Evolutionary conservation across 2,329 filamentous ascomycete species (phyloP).

Genomic region (Diaporthe vexans): DNA sequence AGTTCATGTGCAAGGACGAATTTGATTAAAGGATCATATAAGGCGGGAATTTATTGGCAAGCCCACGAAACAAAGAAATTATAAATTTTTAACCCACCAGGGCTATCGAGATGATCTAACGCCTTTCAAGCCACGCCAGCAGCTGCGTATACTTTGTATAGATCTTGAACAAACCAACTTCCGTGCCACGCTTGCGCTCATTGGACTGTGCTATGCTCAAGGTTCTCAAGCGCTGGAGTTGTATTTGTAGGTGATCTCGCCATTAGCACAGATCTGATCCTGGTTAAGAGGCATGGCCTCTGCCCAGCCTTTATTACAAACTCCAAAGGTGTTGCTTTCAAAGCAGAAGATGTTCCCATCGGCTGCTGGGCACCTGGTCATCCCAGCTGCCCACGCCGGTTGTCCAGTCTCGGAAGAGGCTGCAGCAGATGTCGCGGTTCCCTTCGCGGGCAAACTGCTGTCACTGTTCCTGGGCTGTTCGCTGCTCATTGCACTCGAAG

Average conservation of each 20-base stretch:
- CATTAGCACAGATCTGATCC: background rate
- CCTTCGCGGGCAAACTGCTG: background rate
- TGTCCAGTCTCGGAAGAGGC: background rate
- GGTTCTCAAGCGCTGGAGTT: background rate
- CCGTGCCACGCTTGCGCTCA: too few relatives aligned
- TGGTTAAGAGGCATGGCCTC: background rate
- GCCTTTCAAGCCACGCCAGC: background rate
- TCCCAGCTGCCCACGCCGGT: background rate
- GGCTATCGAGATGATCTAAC: background rate
- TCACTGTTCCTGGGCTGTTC: background rate
- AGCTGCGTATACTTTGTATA: background rate
- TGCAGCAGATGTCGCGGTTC: background rate
- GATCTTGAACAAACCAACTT: background rate
- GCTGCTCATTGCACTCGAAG: background rate
- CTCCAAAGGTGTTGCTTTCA: background rate
- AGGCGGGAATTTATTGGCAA: background rate
- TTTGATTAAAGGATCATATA: background rate
- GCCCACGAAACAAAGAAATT: background rate
- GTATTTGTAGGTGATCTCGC: conserved; percentile 13
- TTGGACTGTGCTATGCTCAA: too few relatives aligned
- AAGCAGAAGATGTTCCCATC: background rate
- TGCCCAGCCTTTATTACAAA: conserved; percentile 7
- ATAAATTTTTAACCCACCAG: background rate
- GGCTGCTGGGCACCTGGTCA: background rate
- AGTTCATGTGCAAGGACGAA: background rate